Percentiles rank a stretch among this genome's conserved stretches.
Evolutionary conservation across 2,329 filamentous ascomycete genomes (phyloP).

Genomic region (Neocucurbitaria cava): DNA sequence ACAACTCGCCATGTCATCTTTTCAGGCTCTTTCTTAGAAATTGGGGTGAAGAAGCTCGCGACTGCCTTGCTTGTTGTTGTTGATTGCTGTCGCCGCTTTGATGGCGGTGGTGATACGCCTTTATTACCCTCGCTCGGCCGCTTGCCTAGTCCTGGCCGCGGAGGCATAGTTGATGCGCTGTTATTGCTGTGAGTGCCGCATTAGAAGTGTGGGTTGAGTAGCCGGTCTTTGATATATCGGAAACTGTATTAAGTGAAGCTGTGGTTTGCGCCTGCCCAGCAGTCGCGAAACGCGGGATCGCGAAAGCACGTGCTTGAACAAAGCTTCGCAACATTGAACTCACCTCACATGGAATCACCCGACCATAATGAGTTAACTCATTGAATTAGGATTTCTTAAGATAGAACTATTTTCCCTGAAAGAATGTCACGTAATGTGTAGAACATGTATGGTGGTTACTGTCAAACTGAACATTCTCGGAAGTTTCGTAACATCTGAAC

Average conservation of each 20-base stretch:
- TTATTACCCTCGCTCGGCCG: slow-evolving; percentile 49
- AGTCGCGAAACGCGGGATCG: slow-evolving; percentile 34
- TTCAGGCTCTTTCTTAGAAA: slow-evolving; percentile 83
- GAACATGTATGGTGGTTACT: too few relatives aligned
- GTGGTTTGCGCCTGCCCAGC: slow-evolving; percentile 14
- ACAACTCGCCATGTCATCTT: slow-evolving; percentile 72
- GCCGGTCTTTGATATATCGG: neutral
- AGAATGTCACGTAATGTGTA: too few relatives aligned
- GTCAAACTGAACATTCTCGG: neutral
- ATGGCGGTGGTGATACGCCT: slow-evolving; percentile 64
- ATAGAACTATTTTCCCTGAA: too few relatives aligned
- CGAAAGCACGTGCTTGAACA: slow-evolving; percentile 42
- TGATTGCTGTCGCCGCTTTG: slow-evolving; percentile 62
- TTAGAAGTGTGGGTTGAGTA: neutral
- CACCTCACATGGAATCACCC: neutral
- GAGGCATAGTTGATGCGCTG: slow-evolving; percentile 22
- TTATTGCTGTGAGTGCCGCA: neutral
- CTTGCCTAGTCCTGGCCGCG: slow-evolving; percentile 35
- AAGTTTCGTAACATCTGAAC: too few relatives aligned
- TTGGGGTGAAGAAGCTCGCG: slow-evolving; percentile 85
- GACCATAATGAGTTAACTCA: neutral
- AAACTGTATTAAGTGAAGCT: slow-evolving; percentile 8
- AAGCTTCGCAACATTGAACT: neutral
- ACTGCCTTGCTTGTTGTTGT: slow-evolving; percentile 69
- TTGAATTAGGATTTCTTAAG: neutral